These are phyloP conservation scores for Myotisia sp. DNA, from an alignment of 2,329 filamentous ascomycete genomes.

Conservation along the genomic window DNA sequence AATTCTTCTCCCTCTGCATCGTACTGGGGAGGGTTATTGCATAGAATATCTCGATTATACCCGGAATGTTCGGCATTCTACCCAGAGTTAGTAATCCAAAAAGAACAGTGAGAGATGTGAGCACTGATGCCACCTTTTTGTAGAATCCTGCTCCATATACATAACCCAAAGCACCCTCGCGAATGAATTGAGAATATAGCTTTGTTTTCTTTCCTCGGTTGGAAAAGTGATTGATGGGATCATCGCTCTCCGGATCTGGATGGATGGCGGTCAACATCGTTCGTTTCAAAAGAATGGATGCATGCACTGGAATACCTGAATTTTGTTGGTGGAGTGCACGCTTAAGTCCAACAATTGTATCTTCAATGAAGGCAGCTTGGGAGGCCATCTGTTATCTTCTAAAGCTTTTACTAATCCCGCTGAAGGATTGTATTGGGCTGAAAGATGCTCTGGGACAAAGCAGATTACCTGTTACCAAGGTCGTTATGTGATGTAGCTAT, in stretches of 20 bases:
- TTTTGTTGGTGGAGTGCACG: constrained; percentile 35
- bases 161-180: constrained; percentile 40
- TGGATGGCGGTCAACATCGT: not conserved
- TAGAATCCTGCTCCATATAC: constrained; percentile 38
- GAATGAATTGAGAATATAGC: constrained; percentile 42
- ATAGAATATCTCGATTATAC: constrained; percentile 45
- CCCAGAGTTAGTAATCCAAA: constrained; percentile 3
- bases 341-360: constrained; percentile 43
- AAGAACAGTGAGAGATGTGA: constrained; percentile 3
- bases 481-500: too few relatives aligned
- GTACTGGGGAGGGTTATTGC: constrained; percentile 44
- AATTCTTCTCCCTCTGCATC: constrained; percentile 52
- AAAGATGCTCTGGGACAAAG: not conserved
- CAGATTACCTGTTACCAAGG: too few relatives aligned
- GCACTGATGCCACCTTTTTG: constrained; percentile 36
- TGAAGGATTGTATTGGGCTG: not conserved
- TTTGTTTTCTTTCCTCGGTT: constrained; percentile 50
- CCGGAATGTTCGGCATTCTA: constrained; percentile 49
- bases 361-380: constrained; percentile 34
- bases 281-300: not conserved
- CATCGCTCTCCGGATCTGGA: constrained; percentile 34
- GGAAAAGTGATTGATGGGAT: constrained; percentile 39
- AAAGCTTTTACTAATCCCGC: too few relatives aligned
- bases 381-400: too few relatives aligned
- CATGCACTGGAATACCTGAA: constrained; percentile 24